Percentiles rank a stretch among this genome's conserved stretches.
These are phyloP conservation scores for Penicillium capsulatum DNA, from an alignment of 2,329 filamentous ascomycete species.

Conservation along the genomic window DNA sequence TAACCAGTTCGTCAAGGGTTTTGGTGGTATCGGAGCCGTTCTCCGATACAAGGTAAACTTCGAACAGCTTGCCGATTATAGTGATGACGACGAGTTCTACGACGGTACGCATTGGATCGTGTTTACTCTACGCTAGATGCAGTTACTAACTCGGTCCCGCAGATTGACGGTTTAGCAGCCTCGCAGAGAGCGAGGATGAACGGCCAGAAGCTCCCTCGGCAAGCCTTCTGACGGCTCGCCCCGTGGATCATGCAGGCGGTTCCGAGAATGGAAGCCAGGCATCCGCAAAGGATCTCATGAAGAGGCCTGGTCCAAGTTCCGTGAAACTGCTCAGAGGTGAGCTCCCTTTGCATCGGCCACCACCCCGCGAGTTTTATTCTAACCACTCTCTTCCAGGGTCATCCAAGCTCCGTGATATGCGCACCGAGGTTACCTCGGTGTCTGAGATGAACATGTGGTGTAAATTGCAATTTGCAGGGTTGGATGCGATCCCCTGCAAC, in stretches of 20 bases:
- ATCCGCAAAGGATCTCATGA: constrained; percentile 29
- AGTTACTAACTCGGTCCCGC: constrained; percentile 10
- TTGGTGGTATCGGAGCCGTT: constrained; percentile 95
- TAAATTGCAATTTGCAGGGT: constrained; percentile 28
- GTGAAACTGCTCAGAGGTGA: constrained; percentile 41
- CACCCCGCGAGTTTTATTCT: not conserved
- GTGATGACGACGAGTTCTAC: constrained; percentile 92
- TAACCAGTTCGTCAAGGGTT: constrained; percentile 99
- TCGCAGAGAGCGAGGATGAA: constrained; percentile 82
- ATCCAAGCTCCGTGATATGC: constrained; percentile 43
- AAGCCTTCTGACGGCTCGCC: constrained; percentile 55
- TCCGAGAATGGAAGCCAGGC: constrained; percentile 32
- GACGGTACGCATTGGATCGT: constrained; percentile 49
- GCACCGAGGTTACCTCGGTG: constrained; percentile 27
- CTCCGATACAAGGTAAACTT: constrained; percentile 99
- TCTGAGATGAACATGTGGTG: constrained; percentile 25
- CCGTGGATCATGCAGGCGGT: constrained; percentile 35
- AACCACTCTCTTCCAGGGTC: constrained; percentile 29
- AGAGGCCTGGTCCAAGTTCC: constrained; percentile 31
- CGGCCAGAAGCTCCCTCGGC: constrained; percentile 56
- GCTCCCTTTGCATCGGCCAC: not conserved
- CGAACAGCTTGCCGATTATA: constrained; percentile 90
- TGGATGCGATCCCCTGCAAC: constrained; percentile 26
- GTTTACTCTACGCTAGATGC: not conserved
- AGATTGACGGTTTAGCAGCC: constrained; percentile 89